Percentiles rank a stretch among this genome's conserved stretches.
phyloP scores from a whole-genome alignment of 495 filamentous ascomycete genomes.

The Melanomma pulvis-pyrius region DNA sequence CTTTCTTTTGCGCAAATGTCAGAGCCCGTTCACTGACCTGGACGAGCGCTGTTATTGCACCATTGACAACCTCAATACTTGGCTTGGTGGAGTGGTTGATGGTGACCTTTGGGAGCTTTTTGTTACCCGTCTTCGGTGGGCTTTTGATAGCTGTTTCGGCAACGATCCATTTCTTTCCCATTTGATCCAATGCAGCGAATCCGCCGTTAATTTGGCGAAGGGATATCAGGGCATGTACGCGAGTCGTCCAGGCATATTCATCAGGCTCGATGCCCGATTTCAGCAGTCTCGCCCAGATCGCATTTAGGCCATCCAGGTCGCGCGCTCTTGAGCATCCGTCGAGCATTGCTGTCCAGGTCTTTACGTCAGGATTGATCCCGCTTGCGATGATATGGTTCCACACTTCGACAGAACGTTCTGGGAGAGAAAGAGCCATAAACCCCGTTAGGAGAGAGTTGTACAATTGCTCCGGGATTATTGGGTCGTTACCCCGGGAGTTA shows the following conservation, averaged over 20 bases:
- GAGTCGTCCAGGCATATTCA: constrained; percentile 59
- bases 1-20: constrained; percentile 40
- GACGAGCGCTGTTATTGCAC: constrained; percentile 56
- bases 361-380: constrained; percentile 55
- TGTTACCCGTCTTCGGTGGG: constrained; percentile 2
- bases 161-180: constrained; percentile 49
- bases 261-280: constrained; percentile 58
- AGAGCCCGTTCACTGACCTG: constrained; percentile 29
- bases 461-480: constrained; percentile 30
- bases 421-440: constrained; percentile 54
- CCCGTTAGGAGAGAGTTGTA: constrained; percentile 60
- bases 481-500: neutral
- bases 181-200: constrained; percentile 61
- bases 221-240: constrained; percentile 62
- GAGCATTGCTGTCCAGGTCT: constrained; percentile 67
- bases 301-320: constrained; percentile 55
- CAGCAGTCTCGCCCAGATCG: constrained; percentile 62
- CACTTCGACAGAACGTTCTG: constrained; percentile 56
- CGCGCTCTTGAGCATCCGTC: constrained; percentile 55
- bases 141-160: constrained; percentile 9
- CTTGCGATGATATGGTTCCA: constrained; percentile 61
- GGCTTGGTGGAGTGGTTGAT: constrained; percentile 51
- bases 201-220: constrained; percentile 52
- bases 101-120: neutral
- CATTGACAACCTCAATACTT: constrained; percentile 65